A percentile compares a stretch with the other conserved stretches of the same genome.
Conservation (phyloP, 768 basidiomycete species). For the Naganishia kalamii region DNA sequence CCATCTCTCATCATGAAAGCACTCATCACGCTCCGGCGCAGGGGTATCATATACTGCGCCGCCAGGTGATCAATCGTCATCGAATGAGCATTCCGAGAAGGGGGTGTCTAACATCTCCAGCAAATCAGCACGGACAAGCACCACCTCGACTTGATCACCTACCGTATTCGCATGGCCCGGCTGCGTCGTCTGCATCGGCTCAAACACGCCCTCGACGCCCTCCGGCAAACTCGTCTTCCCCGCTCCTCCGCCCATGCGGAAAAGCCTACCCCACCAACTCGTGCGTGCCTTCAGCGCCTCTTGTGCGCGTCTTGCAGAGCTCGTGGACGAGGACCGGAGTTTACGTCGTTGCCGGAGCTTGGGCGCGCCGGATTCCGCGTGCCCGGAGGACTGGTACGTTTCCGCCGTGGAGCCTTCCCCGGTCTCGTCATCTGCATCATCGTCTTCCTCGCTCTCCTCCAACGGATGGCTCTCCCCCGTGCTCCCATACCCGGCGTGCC, state of each 20-base stretch:
- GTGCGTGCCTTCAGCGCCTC: not conserved
- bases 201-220: constrained; percentile 45
- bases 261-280: constrained; percentile 7
- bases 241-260: not conserved
- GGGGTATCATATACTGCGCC: constrained; percentile 45
- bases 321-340: not conserved
- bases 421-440: not conserved
- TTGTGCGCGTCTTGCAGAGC: not conserved
- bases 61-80: constrained; percentile 41
- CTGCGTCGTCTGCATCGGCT: constrained; percentile 28
- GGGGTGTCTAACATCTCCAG: not conserved
- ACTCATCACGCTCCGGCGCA: constrained; percentile 39
- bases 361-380: constrained; percentile 5
- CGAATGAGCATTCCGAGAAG: constrained; percentile 30
- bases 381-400: constrained; percentile 5
- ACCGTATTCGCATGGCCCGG: constrained; percentile 17
- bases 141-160: not conserved
- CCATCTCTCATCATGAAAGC: constrained; percentile 44
- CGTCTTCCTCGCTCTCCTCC: not conserved
- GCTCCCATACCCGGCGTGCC: not conserved
- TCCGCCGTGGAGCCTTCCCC: not conserved
- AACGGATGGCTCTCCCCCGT: not conserved
- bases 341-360: not conserved
- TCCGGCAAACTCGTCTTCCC: constrained; percentile 34
- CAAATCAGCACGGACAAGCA: not conserved